Evolutionary conservation across 2,329 filamentous ascomycete genomes (phyloP).

Genomic region (Ascochyta fabae): DNA sequence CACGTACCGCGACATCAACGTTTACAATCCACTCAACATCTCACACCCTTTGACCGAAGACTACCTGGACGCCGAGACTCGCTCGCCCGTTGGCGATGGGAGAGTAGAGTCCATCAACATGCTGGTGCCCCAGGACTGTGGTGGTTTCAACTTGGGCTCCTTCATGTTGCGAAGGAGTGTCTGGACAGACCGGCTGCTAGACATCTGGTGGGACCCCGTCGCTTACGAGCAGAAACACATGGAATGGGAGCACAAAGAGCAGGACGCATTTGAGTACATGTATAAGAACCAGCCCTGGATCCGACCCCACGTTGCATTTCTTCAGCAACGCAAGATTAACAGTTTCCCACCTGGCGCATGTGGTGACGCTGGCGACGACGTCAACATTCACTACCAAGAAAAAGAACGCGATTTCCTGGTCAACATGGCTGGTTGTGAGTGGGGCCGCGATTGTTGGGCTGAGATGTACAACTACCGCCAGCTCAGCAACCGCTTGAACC

Average conservation of each 20-base stretch:
- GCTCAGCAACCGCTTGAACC: constrained; percentile 87
- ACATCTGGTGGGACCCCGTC: constrained; percentile 98
- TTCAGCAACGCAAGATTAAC: constrained; percentile 91
- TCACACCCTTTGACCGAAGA: constrained; percentile 76
- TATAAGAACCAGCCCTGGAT: constrained; percentile 94
- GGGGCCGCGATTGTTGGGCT: constrained; percentile 95
- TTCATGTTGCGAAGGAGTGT: constrained; percentile 87
- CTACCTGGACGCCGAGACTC: constrained; percentile 78
- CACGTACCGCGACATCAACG: constrained; percentile 94
- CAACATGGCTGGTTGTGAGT: constrained; percentile 98
- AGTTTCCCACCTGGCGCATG: constrained; percentile 92
- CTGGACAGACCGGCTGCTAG: constrained; percentile 90
- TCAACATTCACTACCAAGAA: constrained; percentile 83
- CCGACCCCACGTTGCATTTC: constrained; percentile 83
- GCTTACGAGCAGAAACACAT: constrained; percentile 98
- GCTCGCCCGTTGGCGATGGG: constrained; percentile 78
- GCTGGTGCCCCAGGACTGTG: constrained; percentile 89
- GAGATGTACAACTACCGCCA: constrained; percentile 97
- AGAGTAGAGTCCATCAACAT: constrained; percentile 81
- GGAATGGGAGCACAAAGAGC: constrained; percentile 99
- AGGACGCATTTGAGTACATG: constrained; percentile 91
- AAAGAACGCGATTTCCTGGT: constrained; percentile 90
- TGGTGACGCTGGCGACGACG: constrained; percentile 75
- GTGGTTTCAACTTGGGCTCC: constrained; percentile 93
- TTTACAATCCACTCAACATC: constrained; percentile 94